These are phyloP conservation scores for Tulasnella sp. DNA, from an alignment of 768 basidiomycete genomes.

Conservation along the genomic window DNA sequence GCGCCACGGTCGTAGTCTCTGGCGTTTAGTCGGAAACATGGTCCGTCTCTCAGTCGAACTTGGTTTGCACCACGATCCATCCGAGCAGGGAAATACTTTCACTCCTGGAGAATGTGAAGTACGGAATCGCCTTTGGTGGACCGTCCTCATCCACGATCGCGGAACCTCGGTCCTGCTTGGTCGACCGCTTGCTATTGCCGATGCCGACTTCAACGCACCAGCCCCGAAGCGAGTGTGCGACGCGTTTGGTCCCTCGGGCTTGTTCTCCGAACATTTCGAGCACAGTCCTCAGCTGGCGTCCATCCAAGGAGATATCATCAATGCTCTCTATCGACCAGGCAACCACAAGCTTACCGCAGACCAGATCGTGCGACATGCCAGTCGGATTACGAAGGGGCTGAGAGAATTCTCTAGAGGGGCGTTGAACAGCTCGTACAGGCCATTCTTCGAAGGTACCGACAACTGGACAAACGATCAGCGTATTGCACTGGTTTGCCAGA, in stretches of 20 bases:
- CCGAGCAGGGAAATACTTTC: slow-evolving; percentile 52
- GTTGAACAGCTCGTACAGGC: slow-evolving; percentile 62
- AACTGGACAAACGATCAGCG: slow-evolving; percentile 62
- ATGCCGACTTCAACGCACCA: slow-evolving; percentile 77
- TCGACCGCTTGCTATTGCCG: slow-evolving; percentile 72
- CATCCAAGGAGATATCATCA: slow-evolving; percentile 85
- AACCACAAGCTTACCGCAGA: slow-evolving; percentile 60
- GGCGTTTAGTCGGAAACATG: slow-evolving; percentile 80
- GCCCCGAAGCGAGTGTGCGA: slow-evolving; percentile 7
- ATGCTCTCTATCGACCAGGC: slow-evolving; percentile 74
- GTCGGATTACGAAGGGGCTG: slow-evolving; percentile 71
- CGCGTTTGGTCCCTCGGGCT: slow-evolving; percentile 26
- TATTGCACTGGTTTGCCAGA: slow-evolving; percentile 57
- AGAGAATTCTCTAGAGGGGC: slow-evolving; percentile 52
- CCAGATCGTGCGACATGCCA: slow-evolving; percentile 66
- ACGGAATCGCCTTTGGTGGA: slow-evolving; percentile 77
- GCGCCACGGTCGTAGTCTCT: slow-evolving; percentile 83
- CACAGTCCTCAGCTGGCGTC: slow-evolving; percentile 67
- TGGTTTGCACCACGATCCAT: slow-evolving; percentile 81
- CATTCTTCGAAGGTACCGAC: slow-evolving; percentile 71
- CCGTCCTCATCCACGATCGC: slow-evolving; percentile 77
- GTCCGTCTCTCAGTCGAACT: slow-evolving; percentile 77
- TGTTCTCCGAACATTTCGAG: slow-evolving; percentile 74
- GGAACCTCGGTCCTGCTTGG: slow-evolving; percentile 83
- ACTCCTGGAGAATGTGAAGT: slow-evolving; percentile 68